Evolutionary conservation across 148 eudicot species (phyloP).

Genomic region (Fallopia convolvulus): DNA sequence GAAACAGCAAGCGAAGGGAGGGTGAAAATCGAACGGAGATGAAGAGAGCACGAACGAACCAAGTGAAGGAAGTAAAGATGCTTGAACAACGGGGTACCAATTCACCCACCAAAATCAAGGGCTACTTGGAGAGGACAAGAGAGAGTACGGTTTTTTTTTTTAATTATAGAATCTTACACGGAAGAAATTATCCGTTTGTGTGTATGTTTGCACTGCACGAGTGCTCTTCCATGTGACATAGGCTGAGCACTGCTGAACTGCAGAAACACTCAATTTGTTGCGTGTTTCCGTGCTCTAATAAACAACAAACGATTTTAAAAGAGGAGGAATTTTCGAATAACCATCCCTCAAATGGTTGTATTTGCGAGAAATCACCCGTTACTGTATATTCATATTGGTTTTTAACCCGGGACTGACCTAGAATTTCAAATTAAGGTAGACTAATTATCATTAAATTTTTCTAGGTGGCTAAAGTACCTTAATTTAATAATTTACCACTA

Average conservation of each 20-base stretch:
- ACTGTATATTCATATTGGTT: too few relatives aligned
- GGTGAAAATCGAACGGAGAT: not conserved
- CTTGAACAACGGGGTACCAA: not conserved
- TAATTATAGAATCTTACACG: not conserved
- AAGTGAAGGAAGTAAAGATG: not conserved
- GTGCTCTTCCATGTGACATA: not conserved
- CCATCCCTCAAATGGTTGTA: too few relatives aligned
- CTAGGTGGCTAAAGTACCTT: too few relatives aligned
- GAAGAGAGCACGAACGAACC: not conserved
- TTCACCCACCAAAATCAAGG: not conserved
- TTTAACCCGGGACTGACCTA: too few relatives aligned
- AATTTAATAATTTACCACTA: too few relatives aligned
- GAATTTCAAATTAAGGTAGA: too few relatives aligned
- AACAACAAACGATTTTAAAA: too few relatives aligned
- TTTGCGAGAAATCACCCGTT: too few relatives aligned
- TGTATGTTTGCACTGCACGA: not conserved
- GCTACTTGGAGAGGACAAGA: not conserved
- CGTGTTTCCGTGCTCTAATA: too few relatives aligned
- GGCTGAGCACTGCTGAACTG: not conserved
- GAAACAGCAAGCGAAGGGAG: not conserved
- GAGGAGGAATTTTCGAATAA: too few relatives aligned
- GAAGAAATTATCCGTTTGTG: not conserved
- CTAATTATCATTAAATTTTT: too few relatives aligned
- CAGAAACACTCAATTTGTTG: too few relatives aligned
- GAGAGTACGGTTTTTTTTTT: not conserved